Percentiles rank a stretch among this genome's conserved stretches.
These are phyloP conservation scores for Mortierella sp. DNA, from an alignment of 371 early-diverging fungal genomes.

Conservation along the genomic window DNA sequence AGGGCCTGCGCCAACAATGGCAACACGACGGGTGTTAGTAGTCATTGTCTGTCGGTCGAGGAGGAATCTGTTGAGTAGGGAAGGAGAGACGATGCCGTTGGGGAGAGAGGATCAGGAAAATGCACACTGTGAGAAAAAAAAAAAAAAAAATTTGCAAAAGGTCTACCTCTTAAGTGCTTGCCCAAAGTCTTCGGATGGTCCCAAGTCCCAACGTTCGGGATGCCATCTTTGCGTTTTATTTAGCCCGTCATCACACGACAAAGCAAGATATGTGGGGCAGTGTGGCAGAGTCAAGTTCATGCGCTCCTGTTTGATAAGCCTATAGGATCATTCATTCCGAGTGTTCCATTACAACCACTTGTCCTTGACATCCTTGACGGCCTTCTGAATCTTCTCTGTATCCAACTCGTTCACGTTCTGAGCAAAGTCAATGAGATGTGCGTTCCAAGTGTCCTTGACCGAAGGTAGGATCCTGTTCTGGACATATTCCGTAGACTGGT, in stretches of 20 bases:
- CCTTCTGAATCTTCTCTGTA: conserved; percentile 51
- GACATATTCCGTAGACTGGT: conserved; percentile 41
- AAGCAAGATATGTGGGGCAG: too few relatives aligned
- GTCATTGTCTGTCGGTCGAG: conserved; percentile 19
- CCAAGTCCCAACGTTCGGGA: too few relatives aligned
- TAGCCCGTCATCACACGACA: too few relatives aligned
- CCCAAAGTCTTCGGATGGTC: too few relatives aligned
- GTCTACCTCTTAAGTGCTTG: too few relatives aligned
- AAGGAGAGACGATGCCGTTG: too few relatives aligned
- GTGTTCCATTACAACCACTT: conserved; percentile 49
- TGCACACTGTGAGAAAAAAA: too few relatives aligned
- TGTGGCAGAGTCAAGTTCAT: too few relatives aligned
- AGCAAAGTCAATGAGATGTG: conserved; percentile 49
- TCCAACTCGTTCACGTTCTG: conserved; percentile 49
- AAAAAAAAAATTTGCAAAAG: too few relatives aligned
- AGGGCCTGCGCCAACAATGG: conserved; percentile 92
- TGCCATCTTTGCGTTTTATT: too few relatives aligned
- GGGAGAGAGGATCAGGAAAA: too few relatives aligned
- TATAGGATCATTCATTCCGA: background rate
- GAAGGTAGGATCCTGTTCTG: conserved; percentile 39
- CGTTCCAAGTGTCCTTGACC: conserved; percentile 54
- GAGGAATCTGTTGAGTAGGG: background rate
- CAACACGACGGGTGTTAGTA: conserved; percentile 56
- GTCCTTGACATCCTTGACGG: conserved; percentile 53
- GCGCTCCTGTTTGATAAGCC: too few relatives aligned